A percentile compares a stretch with the other conserved stretches of the same genome.
Evolutionary conservation across 495 filamentous ascomycete genomes (phyloP).

Genomic region (Aspergillus hancockii): DNA sequence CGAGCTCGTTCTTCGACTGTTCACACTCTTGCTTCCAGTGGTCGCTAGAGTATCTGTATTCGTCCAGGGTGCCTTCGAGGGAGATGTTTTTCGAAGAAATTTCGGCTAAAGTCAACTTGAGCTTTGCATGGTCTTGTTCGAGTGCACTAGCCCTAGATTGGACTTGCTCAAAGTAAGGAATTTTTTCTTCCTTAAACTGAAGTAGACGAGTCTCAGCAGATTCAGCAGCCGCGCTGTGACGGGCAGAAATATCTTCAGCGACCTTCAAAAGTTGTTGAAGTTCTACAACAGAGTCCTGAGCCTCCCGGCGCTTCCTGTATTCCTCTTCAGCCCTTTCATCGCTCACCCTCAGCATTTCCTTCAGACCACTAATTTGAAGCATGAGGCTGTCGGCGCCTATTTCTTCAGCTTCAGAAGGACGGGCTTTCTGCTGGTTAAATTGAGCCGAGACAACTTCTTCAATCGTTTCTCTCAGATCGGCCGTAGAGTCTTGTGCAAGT

Average conservation of each 20-base stretch:
- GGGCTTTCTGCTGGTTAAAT: constrained; percentile 31
- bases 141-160: constrained; percentile 63
- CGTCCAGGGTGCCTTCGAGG: constrained; percentile 59
- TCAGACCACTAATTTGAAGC: constrained; percentile 54
- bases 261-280: constrained; percentile 68
- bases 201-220: constrained; percentile 61
- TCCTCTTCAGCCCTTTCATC: constrained; percentile 60
- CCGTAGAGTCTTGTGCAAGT: constrained; percentile 38
- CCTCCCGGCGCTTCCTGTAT: constrained; percentile 61
- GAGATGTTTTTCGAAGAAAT: constrained; percentile 57
- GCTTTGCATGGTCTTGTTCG: constrained; percentile 62
- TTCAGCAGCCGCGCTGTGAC: constrained; percentile 67
- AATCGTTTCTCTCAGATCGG: constrained; percentile 46
- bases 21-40: constrained; percentile 53
- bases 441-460: constrained; percentile 48
- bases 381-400: constrained; percentile 52
- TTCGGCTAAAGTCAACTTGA: constrained; percentile 66
- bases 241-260: constrained; percentile 70
- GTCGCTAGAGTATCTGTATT: constrained; percentile 58
- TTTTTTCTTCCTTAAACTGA: constrained; percentile 54
- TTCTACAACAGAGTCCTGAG: constrained; percentile 73
- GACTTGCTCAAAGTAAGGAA: constrained; percentile 48
- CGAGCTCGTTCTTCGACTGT: constrained; percentile 50
- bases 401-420: constrained; percentile 44
- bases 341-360: constrained; percentile 53